These are phyloP conservation scores for Russula earlei DNA, from an alignment of 768 basidiomycete genomes.

Conservation along the genomic window DNA sequence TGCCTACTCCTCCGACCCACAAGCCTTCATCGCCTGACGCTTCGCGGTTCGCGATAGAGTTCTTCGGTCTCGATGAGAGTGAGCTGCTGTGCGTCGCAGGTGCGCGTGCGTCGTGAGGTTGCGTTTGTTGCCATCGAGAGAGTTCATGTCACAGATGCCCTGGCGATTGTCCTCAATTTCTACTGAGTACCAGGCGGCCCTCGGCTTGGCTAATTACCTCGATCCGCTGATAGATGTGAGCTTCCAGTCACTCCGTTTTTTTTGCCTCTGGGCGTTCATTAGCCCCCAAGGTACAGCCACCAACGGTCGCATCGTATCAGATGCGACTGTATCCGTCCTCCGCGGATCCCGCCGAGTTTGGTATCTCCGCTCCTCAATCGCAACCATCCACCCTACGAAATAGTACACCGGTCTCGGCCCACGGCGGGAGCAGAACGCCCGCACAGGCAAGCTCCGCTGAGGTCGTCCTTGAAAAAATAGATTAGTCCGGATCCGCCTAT, in stretches of 20 bases:
- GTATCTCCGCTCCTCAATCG: background rate
- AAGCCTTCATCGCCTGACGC: constrained; percentile 65
- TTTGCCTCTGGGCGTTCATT: background rate
- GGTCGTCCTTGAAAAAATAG: constrained; percentile 4
- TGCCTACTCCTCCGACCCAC: constrained; percentile 75
- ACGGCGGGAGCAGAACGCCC: constrained; percentile 11
- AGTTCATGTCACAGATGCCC: constrained; percentile 3
- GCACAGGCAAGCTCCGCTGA: constrained; percentile 9
- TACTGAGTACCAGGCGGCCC: constrained; percentile 16
- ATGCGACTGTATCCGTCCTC: constrained; percentile 14
- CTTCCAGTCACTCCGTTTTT: background rate
- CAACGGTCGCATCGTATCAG: constrained; percentile 13
- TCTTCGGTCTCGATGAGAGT: constrained; percentile 51
- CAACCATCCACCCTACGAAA: constrained; percentile 7
- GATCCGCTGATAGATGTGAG: constrained; percentile 13
- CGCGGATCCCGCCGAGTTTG: constrained; percentile 1
- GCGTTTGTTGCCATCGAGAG: background rate
- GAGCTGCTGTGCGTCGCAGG: constrained; percentile 56
- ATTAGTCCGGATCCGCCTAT: background rate
- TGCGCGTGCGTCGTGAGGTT: constrained; percentile 26
- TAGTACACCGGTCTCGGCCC: constrained; percentile 13
- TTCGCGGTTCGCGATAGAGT: constrained; percentile 55
- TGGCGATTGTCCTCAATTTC: constrained; percentile 18
- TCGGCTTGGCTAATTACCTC: constrained; percentile 16
- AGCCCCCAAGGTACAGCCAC: constrained; percentile 14